These are phyloP conservation scores for Corymbia citriodora DNA, from an alignment of 441 rosid species.

Conservation along the genomic window DNA sequence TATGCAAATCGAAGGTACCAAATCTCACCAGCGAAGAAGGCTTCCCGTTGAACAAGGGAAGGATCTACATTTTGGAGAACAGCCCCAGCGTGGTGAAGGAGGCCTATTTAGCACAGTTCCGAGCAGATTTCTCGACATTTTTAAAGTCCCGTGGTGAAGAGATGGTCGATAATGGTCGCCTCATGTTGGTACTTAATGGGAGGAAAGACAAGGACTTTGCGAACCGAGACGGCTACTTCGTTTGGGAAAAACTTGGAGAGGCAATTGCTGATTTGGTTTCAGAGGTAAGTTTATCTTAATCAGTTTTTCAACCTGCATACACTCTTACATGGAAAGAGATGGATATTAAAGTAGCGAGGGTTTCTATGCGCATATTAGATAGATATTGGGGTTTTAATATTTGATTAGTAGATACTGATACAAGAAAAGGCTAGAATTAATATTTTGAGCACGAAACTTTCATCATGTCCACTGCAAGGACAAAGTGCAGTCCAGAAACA, in stretches of 20 bases:
- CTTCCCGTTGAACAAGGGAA: background rate
- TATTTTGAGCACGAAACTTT: background rate
- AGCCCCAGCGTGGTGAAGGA: background rate
- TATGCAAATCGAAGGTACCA: background rate
- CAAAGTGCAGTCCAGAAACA: background rate
- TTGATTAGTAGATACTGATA: background rate
- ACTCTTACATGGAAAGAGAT: background rate
- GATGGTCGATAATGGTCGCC: constrained; percentile 18
- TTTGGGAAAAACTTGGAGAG: background rate
- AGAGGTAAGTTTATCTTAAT: background rate
- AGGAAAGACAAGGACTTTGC: constrained; percentile 11
- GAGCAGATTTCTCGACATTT: constrained; percentile 2
- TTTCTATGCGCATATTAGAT: background rate
- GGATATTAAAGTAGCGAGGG: background rate
- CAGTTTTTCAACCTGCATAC: background rate
- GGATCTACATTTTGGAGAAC: background rate
- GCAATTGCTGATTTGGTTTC: background rate
- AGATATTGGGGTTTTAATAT: no score
- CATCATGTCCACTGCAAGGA: background rate
- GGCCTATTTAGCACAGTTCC: background rate
- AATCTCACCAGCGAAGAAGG: background rate
- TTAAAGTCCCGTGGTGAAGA: constrained; percentile 22
- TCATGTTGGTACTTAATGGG: constrained; percentile 28
- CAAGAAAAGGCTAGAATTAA: background rate
- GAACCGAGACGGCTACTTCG: background rate